Base-by-base conservation (phyloP, 2,329 filamentous ascomycete species). In the Diaporthe citri region DNA sequence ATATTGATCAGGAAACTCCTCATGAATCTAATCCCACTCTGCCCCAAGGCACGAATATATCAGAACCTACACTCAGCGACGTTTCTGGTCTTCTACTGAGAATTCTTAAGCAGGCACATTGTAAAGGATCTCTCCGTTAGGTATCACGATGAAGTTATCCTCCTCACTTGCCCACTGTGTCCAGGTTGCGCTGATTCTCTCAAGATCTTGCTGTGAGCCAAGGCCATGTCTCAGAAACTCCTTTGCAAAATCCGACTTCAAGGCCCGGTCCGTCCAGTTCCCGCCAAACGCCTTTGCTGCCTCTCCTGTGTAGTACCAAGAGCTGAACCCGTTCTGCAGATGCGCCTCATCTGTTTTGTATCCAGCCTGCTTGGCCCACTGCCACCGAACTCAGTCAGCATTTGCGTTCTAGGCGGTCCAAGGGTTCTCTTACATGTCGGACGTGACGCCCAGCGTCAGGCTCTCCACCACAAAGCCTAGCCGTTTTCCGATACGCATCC, bases 281-380 rank as follows among this genome's bases (percentile, higher is more conserved):
- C 70, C 70, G 1, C 74, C 74, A 17, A 70, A 75, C 2, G 67
- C 67, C 71, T 43, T 72, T 6, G 74, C 70, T n/a, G 71, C 74
- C 46, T 57, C 74, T 8, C 46, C 74, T 1, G 74, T 75, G 64
- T 75, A 75, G 20, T 36, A 69, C 74, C 74, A 75, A 9, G 71
- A 75, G 55, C 55, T 73, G 36, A 72, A 75, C 3, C 41, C 57
- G 7, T 28, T 25, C n/a, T 13, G 31, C 34, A 75, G 48, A 15
- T 56, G 55, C 10, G 31, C 46, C 17, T 64, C 64, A 9, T 69
- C 64, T 22, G 64, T 59, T 20, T 51, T 12, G 28, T 52, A 64
- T 4, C 64, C 71, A 4, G 74, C 74, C 20, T 71, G n/a, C 34
- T 74, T 76, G 8, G 74, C 71, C 74, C 74, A 76, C 74, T 75